Base-by-base conservation (phyloP, 1,139 yeast species). In the Sporopachydermia cereana region DNA sequence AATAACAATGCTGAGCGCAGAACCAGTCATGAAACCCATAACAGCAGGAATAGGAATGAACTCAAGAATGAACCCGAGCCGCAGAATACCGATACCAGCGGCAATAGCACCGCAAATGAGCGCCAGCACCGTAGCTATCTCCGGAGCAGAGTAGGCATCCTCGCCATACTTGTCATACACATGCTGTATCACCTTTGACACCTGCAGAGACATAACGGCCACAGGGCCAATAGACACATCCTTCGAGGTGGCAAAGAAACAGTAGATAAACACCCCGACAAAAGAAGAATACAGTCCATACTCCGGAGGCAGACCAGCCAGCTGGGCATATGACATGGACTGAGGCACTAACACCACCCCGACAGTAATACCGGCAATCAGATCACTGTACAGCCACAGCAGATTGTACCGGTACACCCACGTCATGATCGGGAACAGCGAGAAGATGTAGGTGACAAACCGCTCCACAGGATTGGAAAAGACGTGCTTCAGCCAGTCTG, bases 151-250 rank as follows among this genome's bases (percentile, higher is more conserved):
- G 2, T 67, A 54, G 36, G 55, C 56, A 27, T 63, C 57, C 24
- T 53, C 57, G 2, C 74, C 70, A 52, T 72, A 73, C 50, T 67
- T 66, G 41, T 62, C 69, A 49, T 76, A 75, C 12, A 88, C 93
- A 46, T 71, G 69, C 27, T 76, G 74, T 47, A 88, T 72, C 44
- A 85, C 89, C 59, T 82, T 84, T 43, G 89, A 78, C 25, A 85
- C 88, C 61, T 88, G 89, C 52, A 79, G 62, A 14, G 95, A 84
- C 96, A 89, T 88, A 50, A 89, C 96, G 2, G 97, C 97, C 36
- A 89, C 97, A 3, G 97, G 96, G 27, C 96, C 97, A 56, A 89
- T 88, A 50, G 93, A 83, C 42, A 89, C 95, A 69, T 89, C 97
- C 64, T 88, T 89, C 18, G 95, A 84, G 17, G 96, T 89, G 16